Base-by-base conservation (phyloP, 495 filamentous ascomycete genomes). In the Aspergillus leporis region DNA sequence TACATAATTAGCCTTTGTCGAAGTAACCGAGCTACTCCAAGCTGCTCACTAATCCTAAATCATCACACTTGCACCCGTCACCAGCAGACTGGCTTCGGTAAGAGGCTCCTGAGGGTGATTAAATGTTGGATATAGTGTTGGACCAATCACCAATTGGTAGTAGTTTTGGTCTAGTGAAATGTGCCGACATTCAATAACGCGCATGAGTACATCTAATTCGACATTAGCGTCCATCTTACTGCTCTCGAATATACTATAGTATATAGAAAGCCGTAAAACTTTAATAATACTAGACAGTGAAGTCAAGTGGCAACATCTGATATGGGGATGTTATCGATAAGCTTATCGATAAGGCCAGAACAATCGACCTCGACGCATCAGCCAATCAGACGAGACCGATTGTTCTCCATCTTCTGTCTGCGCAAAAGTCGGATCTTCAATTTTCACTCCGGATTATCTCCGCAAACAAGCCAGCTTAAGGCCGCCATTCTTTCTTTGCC, bases 401-500 rank as follows among this genome's bases (percentile, higher is more conserved):
- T 36, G 13, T 3, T 36, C 34, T 41, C 38, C 38, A 41, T 5
- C 6, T 6, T 28, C 6, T 28, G 3, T 6, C 3, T 6, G 25
- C 13, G 14, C 38, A 41, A 41, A 41, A 41, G 38, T 41, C 14
- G 38, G 38, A 41, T 14, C 5, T 41, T 5, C 38, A 41, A 41
- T 41, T 41, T 41, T 41, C 38, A 41, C 38, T 41, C 38, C 38
- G 38, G 38, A 41, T 16, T 41, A 41, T 41, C 38, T 41, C 38
- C 38, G 38, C 38, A 41, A 41, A 41, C 14, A 41, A 16, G 6
- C 12, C 12, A 41, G 2, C 4, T n/a, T 3, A 41, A n/a, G 14
- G 9, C 9, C 34, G 34, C 34, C 34, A 14, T 36, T 36, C 34
- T 36, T 36, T 36, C 34, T 36, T 36, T 36, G 8, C 13, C 9